A percentile compares a stretch with the other conserved stretches of the same genome.
Evolutionary conservation across 2,329 filamentous ascomycete genomes (phyloP).

Genomic region (Ophiostoma ips): DNA sequence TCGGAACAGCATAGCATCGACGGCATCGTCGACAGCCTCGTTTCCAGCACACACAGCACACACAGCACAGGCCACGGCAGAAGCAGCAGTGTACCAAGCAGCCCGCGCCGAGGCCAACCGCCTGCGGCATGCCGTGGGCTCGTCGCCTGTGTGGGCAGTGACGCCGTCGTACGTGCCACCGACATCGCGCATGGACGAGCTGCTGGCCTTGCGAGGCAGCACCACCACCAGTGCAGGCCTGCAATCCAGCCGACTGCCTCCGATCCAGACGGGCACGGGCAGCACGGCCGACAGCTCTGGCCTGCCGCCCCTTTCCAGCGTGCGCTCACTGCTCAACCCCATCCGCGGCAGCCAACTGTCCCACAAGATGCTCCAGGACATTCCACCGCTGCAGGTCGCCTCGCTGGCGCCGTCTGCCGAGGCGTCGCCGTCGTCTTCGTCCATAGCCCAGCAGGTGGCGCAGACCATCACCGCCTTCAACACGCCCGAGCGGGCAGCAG

Average conservation of each 20-base stretch:
- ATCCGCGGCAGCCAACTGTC: not conserved
- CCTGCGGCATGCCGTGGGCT: constrained; percentile 1
- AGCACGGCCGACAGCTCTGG: not conserved
- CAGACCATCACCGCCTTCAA: constrained; percentile 1
- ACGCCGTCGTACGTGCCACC: constrained; percentile 6
- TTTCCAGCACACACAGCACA: not conserved
- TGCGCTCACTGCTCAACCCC: constrained; percentile 8
- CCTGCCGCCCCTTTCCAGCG: constrained; percentile 3
- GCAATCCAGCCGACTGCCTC: not conserved
- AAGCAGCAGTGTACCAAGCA: constrained; percentile 1
- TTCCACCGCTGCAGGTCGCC: not conserved
- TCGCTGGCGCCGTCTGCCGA: not conserved
- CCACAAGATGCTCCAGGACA: not conserved
- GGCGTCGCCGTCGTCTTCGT: not conserved
- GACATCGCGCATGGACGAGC: constrained; percentile 6
- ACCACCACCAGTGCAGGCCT: not conserved
- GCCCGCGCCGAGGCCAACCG: constrained; percentile 8
- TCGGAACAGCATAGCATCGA: not conserved
- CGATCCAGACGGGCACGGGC: not conserved
- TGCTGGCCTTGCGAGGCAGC: not conserved
- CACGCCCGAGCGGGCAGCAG: constrained; percentile 6
- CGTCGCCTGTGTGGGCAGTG: constrained; percentile 5
- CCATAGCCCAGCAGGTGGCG: constrained; percentile 5
- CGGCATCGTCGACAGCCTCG: not conserved
- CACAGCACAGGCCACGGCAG: not conserved